phyloP scores from a whole-genome alignment of 768 basidiomycete genomes.

The Symmetrospora coprosmae region DNA sequence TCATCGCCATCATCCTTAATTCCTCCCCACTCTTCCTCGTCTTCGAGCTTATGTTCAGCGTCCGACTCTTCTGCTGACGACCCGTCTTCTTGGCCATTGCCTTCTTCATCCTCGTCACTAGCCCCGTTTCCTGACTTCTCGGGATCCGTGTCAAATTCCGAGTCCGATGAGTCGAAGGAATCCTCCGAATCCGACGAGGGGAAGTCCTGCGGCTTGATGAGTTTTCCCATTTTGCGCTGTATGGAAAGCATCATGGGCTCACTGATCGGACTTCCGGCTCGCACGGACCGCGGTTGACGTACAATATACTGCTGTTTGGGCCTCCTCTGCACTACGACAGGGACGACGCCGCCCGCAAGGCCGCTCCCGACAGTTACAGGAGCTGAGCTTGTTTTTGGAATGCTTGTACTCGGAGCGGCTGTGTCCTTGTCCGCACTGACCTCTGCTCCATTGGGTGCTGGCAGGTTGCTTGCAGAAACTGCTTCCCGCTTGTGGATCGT shows the following conservation, averaged over 20 bases:
- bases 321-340: slow-evolving; percentile 13
- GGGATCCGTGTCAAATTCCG: slow-evolving; percentile 45
- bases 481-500: not conserved
- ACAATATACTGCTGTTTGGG: no score
- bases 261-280: slow-evolving; percentile 28
- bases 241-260: slow-evolving; percentile 1
- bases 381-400: slow-evolving; percentile 5
- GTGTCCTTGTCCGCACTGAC: no score
- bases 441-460: no score
- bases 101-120: slow-evolving; percentile 18
- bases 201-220: no score
- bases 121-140: slow-evolving; percentile 21
- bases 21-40: slow-evolving; percentile 18
- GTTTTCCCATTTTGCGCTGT: not conserved
- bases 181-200: slow-evolving; percentile 48
- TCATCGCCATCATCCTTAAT: slow-evolving; percentile 17
- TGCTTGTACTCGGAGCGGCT: not conserved
- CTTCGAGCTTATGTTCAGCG: slow-evolving; percentile 1
- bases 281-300: no score
- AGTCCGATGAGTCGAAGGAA: slow-evolving; percentile 67
- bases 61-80: not conserved
- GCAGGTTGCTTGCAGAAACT: not conserved
- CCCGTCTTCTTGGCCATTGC: slow-evolving; percentile 3
- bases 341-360: not conserved
- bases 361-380: not conserved